phyloP scores from a whole-genome alignment of 1,139 yeast genomes.

The Hansenula sp. region DNA sequence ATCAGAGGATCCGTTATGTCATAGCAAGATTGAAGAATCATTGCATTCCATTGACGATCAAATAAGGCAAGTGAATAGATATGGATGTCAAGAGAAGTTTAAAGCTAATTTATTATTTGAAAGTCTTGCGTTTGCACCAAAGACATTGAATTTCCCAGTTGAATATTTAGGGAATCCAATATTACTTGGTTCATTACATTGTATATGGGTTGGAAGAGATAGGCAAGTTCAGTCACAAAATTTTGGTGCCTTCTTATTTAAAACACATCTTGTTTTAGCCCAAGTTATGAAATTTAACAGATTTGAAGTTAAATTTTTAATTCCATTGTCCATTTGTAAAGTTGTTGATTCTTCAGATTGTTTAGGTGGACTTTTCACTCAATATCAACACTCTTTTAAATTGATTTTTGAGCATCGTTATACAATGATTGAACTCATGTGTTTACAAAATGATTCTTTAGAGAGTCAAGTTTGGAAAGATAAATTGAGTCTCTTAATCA shows the following conservation, averaged over 20 bases:
- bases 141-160: slow-evolving; percentile 21
- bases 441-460: slow-evolving; percentile 29
- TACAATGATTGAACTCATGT: slow-evolving; percentile 40
- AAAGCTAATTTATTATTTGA: slow-evolving; percentile 13
- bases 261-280: slow-evolving; percentile 41
- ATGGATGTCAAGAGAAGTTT: slow-evolving; percentile 19
- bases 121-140: slow-evolving; percentile 10
- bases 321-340: slow-evolving; percentile 41
- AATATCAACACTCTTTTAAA: slow-evolving; percentile 33
- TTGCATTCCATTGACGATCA: slow-evolving; percentile 18
- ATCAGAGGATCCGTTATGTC: slow-evolving; percentile 19
- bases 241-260: slow-evolving; percentile 43
- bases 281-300: slow-evolving; percentile 22
- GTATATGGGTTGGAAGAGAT: slow-evolving; percentile 34
- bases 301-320: slow-evolving; percentile 37
- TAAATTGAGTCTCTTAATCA: slow-evolving; percentile 30
- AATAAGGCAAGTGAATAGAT: slow-evolving; percentile 19
- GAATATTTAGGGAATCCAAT: slow-evolving; percentile 39
- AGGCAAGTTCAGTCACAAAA: slow-evolving; percentile 19
- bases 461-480: slow-evolving; percentile 43
- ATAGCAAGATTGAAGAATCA: slow-evolving; percentile 18
- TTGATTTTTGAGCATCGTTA: slow-evolving; percentile 40
- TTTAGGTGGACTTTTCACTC: slow-evolving; percentile 35
- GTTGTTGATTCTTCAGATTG: slow-evolving; percentile 26
- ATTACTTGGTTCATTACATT: slow-evolving; percentile 36